Evolutionary conservation across 2,329 filamentous ascomycete species (phyloP).

Genomic region (Nemania serpens): DNA sequence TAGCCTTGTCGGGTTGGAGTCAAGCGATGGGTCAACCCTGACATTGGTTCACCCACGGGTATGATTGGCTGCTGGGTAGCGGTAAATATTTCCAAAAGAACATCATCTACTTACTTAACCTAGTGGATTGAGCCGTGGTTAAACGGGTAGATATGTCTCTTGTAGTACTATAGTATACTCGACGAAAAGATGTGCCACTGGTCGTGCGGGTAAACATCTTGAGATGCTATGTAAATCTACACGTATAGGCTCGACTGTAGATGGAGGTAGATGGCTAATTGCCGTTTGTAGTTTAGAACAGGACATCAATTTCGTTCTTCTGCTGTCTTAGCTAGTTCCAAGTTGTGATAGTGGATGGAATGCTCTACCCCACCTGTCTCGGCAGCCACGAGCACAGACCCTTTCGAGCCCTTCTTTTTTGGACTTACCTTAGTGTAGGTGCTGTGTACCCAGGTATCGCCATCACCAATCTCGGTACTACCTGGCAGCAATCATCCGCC

Average conservation of each 20-base stretch:
- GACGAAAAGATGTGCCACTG: not conserved
- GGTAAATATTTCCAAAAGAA: constrained; percentile 4
- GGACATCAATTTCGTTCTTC: not conserved
- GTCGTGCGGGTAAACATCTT: constrained; percentile 7
- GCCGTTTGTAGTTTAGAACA: not conserved
- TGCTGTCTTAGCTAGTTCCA: too few relatives aligned
- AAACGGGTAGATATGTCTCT: too few relatives aligned
- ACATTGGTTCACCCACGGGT: not conserved
- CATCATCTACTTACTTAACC: too few relatives aligned
- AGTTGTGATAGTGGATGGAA: not conserved
- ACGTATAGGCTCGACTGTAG: not conserved
- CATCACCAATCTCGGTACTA: not conserved
- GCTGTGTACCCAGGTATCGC: not conserved
- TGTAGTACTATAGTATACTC: not conserved
- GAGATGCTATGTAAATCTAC: too few relatives aligned
- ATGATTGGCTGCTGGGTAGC: constrained; percentile 10
- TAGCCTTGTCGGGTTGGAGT: constrained; percentile 17
- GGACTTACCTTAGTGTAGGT: too few relatives aligned
- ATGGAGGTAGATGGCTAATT: not conserved
- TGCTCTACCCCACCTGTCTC: not conserved
- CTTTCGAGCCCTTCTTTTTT: not conserved
- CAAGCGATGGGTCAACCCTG: not conserved
- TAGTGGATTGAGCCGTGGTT: not conserved
- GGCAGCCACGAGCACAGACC: constrained; percentile 5
- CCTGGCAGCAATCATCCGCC: not conserved